phyloP scores from a whole-genome alignment of 352 stramenopile genomes.

The Pythium pectinolyticum region DNA sequence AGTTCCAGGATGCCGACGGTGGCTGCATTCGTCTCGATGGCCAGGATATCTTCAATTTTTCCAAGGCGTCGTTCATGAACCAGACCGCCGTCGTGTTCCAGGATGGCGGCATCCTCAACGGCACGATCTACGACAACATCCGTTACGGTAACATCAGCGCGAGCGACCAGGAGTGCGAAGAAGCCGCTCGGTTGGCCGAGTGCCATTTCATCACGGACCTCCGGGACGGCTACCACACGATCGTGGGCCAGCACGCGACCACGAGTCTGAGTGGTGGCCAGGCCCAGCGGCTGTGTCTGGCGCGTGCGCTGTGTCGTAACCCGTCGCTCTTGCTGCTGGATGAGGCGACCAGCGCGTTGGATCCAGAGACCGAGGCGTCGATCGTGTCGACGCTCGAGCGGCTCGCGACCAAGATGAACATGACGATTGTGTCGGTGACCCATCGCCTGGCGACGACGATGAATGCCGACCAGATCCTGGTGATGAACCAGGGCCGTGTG shows the following conservation, averaged over 20 bases:
- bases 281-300: constrained; percentile 84
- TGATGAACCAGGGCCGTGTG: constrained; percentile 65
- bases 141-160: constrained; percentile 75
- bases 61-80: constrained; percentile 85
- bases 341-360: constrained; percentile 85
- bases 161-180: constrained; percentile 78
- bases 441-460: constrained; percentile 81
- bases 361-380: constrained; percentile 84
- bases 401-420: constrained; percentile 81
- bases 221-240: constrained; percentile 78
- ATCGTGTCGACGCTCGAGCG: constrained; percentile 83
- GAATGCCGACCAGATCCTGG: constrained; percentile 80
- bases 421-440: constrained; percentile 89
- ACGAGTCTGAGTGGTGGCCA: constrained; percentile 85
- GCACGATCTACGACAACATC: constrained; percentile 88
- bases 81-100: constrained; percentile 88
- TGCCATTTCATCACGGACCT: constrained; percentile 84
- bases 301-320: constrained; percentile 75
- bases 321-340: constrained; percentile 81
- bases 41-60: constrained; percentile 86
- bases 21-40: constrained; percentile 80
- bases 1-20: constrained; percentile 84
- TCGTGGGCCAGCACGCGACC: constrained; percentile 86
- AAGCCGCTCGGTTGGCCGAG: constrained; percentile 75
- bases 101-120: constrained; percentile 85